phyloP scores from a whole-genome alignment of 1,139 yeast species.

The Blastobotrys apis region DNA sequence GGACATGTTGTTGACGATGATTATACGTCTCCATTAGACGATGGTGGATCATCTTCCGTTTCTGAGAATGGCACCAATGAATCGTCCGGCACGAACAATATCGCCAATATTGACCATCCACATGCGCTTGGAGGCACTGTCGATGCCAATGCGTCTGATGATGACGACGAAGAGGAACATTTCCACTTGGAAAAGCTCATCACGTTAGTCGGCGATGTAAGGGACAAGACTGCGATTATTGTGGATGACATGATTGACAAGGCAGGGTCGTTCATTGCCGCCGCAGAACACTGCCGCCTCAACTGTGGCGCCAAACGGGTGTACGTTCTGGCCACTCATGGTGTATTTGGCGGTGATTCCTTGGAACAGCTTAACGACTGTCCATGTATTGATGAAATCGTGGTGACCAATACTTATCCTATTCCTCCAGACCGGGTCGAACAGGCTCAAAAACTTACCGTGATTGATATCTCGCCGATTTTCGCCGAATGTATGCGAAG shows the following conservation, averaged over 20 bases:
- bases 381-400: conserved; percentile 78
- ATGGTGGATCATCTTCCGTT: too few relatives aligned
- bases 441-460: conserved; percentile 61
- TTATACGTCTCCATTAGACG: conserved; percentile 40
- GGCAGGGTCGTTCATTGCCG: conserved; percentile 89
- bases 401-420: conserved; percentile 95
- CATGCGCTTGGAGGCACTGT: conserved; percentile 77
- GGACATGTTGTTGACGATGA: conserved; percentile 97
- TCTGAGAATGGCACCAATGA: background rate
- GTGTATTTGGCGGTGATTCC: conserved; percentile 83
- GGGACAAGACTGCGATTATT: conserved; percentile 84
- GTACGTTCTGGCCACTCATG: conserved; percentile 92
- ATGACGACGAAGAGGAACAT: conserved; percentile 72
- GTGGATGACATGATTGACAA: conserved; percentile 96
- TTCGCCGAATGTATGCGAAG: conserved; percentile 98
- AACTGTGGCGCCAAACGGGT: conserved; percentile 95
- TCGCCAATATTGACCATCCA: conserved; percentile 25
- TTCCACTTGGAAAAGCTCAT: conserved; percentile 78
- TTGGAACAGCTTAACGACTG: conserved; percentile 74
- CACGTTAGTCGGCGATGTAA: conserved; percentile 94
- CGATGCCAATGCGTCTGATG: conserved; percentile 78
- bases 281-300: conserved; percentile 92
- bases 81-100: too few relatives aligned
- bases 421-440: conserved; percentile 59
- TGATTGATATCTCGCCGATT: conserved; percentile 90